Evolutionary conservation across 2,329 filamentous ascomycete species (phyloP).

Genomic region (Colletotrichum truncatum): DNA sequence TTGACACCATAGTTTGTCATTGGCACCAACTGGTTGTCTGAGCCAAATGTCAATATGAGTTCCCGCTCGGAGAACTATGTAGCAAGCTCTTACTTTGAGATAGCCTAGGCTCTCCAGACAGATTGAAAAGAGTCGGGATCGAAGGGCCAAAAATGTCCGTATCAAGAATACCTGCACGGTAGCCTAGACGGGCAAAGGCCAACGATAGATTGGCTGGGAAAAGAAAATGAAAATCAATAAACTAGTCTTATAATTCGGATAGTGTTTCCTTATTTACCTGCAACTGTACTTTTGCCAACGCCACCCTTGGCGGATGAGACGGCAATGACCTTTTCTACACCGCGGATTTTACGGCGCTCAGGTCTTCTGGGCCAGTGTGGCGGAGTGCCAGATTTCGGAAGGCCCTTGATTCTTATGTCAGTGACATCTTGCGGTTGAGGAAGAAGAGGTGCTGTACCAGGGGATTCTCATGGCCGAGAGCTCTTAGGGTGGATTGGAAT

Average conservation of each 20-base stretch:
- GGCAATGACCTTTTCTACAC: constrained; percentile 93
- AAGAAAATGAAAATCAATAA: background rate
- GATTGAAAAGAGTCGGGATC: constrained; percentile 87
- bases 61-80: background rate
- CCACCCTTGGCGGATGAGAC: constrained; percentile 97
- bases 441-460: constrained; percentile 61
- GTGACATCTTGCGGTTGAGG: background rate
- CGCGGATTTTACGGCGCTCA: constrained; percentile 79
- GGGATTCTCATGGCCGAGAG: constrained; percentile 81
- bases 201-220: constrained; percentile 78
- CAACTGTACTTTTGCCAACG: constrained; percentile 96
- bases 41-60: background rate
- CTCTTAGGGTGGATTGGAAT: constrained; percentile 42
- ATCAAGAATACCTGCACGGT: constrained; percentile 88
- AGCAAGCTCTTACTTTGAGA: constrained; percentile 67
- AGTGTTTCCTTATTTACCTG: constrained; percentile 61
- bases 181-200: constrained; percentile 82
- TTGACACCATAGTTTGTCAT: constrained; percentile 95
- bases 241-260: background rate
- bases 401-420: constrained; percentile 66
- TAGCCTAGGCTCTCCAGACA: constrained; percentile 81
- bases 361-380: constrained; percentile 76
- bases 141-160: constrained; percentile 97
- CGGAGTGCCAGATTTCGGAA: constrained; percentile 77
- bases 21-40: constrained; percentile 84